Percentiles rank a stretch among this genome's conserved stretches.
Evolutionary conservation across 805 yeast genomes (phyloP).

Genomic region (Metschnikowia colocasiae): DNA sequence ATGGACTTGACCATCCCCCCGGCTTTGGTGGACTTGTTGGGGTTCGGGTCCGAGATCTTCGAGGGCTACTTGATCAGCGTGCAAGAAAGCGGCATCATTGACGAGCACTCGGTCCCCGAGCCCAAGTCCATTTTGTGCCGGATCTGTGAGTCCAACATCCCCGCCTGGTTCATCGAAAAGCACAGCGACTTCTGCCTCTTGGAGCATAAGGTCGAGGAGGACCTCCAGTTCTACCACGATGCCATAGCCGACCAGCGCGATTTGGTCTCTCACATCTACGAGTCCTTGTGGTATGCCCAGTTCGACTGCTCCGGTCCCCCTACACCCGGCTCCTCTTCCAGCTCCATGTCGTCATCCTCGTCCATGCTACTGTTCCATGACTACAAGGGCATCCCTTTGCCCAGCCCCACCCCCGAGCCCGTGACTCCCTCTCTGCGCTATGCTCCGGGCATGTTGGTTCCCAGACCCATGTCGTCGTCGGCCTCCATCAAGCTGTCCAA

Average conservation of each 20-base stretch:
- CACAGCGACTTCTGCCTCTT: conserved; percentile 85
- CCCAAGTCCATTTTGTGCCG: conserved; percentile 83
- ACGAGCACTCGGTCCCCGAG: conserved; percentile 64
- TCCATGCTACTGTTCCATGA: conserved; percentile 30
- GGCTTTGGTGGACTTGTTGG: conserved; percentile 67
- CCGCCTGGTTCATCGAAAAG: conserved; percentile 93
- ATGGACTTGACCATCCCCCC: conserved; percentile 67
- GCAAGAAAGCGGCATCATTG: conserved; percentile 59
- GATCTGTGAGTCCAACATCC: conserved; percentile 87
- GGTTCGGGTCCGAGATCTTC: conserved; percentile 85
- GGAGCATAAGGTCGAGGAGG: conserved; percentile 79
- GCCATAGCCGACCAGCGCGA: conserved; percentile 65
- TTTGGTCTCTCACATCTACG: conserved; percentile 43
- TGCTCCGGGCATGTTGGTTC: conserved; percentile 11
- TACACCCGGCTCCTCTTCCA: conserved; percentile 16
- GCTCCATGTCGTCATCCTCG: conserved; percentile 21
- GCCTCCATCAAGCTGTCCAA: conserved; percentile 40
- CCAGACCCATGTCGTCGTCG: conserved; percentile 6
- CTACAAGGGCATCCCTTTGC: conserved; percentile 59
- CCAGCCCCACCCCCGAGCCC: conserved; percentile 16
- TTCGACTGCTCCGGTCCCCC: conserved; percentile 16
- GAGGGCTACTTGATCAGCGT: conserved; percentile 66
- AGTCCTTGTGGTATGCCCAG: conserved; percentile 29
- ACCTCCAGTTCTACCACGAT: conserved; percentile 73
- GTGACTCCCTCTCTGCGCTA: conserved; percentile 4